Percentiles rank a stretch among this genome's conserved stretches.
Evolutionary conservation across 495 filamentous ascomycete genomes (phyloP).

Genomic region (Letharia lupina): DNA sequence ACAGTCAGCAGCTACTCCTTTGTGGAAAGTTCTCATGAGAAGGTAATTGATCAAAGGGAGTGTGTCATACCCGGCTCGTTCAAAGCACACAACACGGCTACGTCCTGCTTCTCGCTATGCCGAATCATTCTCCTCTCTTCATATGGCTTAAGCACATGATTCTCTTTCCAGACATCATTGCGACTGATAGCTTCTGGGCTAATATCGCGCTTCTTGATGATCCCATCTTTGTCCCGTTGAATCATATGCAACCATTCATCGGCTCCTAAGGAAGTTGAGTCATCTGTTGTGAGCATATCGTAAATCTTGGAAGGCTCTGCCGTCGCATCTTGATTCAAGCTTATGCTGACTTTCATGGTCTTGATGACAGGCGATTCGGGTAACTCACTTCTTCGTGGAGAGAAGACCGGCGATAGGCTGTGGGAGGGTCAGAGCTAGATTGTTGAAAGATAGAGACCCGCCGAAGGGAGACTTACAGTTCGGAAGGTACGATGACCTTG

Average conservation of each 20-base stretch:
- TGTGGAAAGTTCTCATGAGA: neutral
- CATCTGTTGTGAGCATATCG: neutral
- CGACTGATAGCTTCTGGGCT: neutral
- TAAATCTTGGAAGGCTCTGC: neutral
- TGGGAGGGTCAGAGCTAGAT: neutral
- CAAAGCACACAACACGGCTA: neutral
- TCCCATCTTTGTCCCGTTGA: neutral
- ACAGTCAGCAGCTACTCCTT: neutral
- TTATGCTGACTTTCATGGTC: neutral
- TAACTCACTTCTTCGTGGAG: neutral
- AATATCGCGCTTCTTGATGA: neutral
- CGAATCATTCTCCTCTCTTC: neutral
- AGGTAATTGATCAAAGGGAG: too few species aligned
- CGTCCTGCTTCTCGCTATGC: neutral
- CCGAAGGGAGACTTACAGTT: neutral
- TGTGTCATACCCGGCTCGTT: neutral
- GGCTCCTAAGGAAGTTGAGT: neutral
- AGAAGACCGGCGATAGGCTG: neutral
- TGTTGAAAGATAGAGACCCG: neutral
- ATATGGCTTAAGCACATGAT: neutral
- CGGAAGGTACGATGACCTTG: conserved; percentile 1
- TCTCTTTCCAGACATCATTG: neutral
- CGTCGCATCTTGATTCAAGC: neutral
- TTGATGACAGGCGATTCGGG: neutral
- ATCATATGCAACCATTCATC: neutral